Evolutionary conservation across 2,329 filamentous ascomycete genomes (phyloP).

Genomic region (Byssoonygena ceratinophila): DNA sequence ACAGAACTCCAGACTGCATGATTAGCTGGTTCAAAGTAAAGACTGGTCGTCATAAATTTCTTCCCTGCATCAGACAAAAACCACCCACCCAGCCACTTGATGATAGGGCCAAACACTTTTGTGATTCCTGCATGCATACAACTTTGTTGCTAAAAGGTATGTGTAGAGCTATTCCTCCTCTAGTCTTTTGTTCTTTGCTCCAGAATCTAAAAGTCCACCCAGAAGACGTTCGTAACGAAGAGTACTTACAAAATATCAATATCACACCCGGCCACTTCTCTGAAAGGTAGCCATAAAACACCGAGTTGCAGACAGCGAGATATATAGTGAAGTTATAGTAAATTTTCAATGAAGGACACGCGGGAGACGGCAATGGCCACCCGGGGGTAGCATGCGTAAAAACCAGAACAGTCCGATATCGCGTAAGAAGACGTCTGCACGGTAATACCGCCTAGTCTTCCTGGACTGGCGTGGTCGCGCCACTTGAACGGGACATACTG

Average conservation of each 20-base stretch:
- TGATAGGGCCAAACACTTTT: not conserved
- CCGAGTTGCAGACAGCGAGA: not conserved
- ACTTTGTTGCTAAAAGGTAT: not conserved
- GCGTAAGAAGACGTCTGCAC: not conserved
- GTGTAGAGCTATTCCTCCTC: not conserved
- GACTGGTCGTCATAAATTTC: not conserved
- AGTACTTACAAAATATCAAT: not conserved
- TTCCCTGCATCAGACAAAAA: not conserved
- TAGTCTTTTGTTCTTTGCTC: not conserved
- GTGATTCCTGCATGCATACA: not conserved
- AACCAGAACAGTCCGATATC: not conserved
- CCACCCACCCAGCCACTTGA: not conserved
- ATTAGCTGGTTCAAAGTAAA: not conserved
- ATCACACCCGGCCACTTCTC: not conserved
- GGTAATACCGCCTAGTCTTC: conserved; percentile 13
- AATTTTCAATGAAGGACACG: not conserved
- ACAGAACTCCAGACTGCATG: not conserved
- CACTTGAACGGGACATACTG: conserved; percentile 57
- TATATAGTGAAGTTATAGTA: no score
- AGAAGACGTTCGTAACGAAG: not conserved
- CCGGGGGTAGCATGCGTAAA: no score
- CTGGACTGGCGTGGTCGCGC: conserved; percentile 48
- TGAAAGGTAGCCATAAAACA: not conserved
- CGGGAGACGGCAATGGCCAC: not conserved
- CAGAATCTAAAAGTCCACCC: not conserved